Conservation (phyloP, 768 basidiomycete species). For the Suillus placidus region DNA sequence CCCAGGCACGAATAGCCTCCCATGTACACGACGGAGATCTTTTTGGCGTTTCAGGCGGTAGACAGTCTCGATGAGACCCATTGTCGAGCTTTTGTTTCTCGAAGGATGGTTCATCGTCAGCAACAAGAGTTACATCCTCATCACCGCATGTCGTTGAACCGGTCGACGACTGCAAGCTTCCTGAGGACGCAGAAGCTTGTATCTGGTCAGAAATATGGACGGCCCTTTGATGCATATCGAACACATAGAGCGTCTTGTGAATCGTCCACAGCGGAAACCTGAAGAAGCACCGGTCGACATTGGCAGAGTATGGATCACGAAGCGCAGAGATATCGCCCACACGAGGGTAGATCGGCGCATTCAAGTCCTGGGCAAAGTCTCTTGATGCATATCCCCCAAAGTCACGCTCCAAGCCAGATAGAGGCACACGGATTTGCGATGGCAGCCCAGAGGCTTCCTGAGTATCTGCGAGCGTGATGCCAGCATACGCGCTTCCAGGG, state of each 20-base stretch:
- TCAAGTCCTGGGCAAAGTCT: conserved; percentile 19
- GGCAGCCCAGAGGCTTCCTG: conserved; percentile 11
- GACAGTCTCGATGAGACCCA: not conserved
- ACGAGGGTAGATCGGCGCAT: conserved; percentile 51
- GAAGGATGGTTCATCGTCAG: conserved; percentile 37
- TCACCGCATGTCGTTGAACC: conserved; percentile 4
- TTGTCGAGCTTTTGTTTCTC: not conserved
- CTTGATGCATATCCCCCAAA: conserved; percentile 14
- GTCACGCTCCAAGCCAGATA: conserved; percentile 37
- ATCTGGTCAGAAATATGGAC: not conserved
- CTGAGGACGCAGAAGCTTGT: not conserved
- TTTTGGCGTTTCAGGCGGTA: not conserved
- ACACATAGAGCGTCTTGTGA: conserved; percentile 64
- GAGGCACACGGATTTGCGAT: conserved; percentile 23
- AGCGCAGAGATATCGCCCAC: conserved; percentile 58
- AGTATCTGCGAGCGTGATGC: conserved; percentile 18
- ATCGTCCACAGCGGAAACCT: conserved; percentile 66
- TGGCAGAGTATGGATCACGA: conserved; percentile 56
- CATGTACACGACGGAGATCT: conserved; percentile 12
- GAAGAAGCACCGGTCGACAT: conserved; percentile 63
- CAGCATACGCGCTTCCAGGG: conserved; percentile 31
- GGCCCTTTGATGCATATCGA: conserved; percentile 49
- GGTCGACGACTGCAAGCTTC: not conserved
- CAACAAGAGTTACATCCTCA: conserved; percentile 56
- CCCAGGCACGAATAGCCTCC: conserved; percentile 37